Conservation (phyloP, 1,284 basidiomycete species). For the Melampsora medusae region DNA sequence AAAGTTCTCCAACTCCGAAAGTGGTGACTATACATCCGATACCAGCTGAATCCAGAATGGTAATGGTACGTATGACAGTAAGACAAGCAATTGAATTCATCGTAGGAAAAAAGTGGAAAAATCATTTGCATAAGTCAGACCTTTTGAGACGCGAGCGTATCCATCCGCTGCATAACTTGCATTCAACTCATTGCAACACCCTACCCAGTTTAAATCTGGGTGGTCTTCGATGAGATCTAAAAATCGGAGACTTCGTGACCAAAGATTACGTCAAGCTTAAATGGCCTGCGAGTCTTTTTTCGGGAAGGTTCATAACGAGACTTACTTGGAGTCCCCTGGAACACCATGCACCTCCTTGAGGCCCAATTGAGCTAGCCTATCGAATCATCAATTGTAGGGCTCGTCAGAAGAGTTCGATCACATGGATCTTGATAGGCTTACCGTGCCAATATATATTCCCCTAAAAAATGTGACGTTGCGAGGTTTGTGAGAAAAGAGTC, state of each 20-base stretch:
- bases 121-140: neutral
- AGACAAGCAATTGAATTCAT: slow-evolving; percentile 7
- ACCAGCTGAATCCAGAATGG: slow-evolving; percentile 43
- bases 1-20: slow-evolving; percentile 86
- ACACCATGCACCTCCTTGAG: slow-evolving; percentile 74
- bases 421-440: no score
- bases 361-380: slow-evolving; percentile 51
- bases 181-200: slow-evolving; percentile 64
- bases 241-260: slow-evolving; percentile 48
- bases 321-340: slow-evolving; percentile 82
- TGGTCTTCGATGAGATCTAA: slow-evolving; percentile 80
- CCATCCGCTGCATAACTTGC: slow-evolving; percentile 85
- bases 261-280: neutral
- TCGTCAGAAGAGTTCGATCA: no score
- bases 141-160: slow-evolving; percentile 65
- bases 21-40: slow-evolving; percentile 58
- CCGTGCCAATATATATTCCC: no score
- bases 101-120: no score
- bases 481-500: no score
- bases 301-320: slow-evolving; percentile 58
- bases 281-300: neutral
- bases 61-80: neutral
- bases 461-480: no score
- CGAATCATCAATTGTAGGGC: slow-evolving; percentile 21
- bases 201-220: slow-evolving; percentile 77